Conservation (phyloP, 2,329 filamentous ascomycete species). For the Neurospora sp. region DNA sequence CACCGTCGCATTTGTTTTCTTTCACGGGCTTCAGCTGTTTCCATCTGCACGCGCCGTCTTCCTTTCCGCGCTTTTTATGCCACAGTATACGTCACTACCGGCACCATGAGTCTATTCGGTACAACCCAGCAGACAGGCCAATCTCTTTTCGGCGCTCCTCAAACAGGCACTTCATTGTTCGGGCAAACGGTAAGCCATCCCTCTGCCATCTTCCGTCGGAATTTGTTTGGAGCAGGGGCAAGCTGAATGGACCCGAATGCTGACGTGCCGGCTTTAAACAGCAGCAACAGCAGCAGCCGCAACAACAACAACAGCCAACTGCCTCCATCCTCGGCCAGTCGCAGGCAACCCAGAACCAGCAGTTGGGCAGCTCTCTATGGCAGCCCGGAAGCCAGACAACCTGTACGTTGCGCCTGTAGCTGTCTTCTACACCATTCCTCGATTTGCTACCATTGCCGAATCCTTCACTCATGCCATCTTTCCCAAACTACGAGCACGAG, state of each 20-base stretch:
- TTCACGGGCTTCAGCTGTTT: not conserved
- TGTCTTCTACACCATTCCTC: not conserved
- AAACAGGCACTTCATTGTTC: not conserved
- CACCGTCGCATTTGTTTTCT: not conserved
- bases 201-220: not conserved
- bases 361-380: constrained; percentile 42
- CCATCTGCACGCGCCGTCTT: not conserved
- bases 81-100: not conserved
- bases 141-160: not conserved
- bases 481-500: not conserved
- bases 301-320: constrained; percentile 22
- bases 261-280: constrained; percentile 11
- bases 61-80: not conserved
- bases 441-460: not conserved
- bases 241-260: not conserved
- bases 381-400: constrained; percentile 41
- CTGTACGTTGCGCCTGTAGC: constrained; percentile 27
- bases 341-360: constrained; percentile 19
- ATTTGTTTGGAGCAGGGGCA: not conserved
- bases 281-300: constrained; percentile 27
- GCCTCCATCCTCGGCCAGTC: constrained; percentile 23
- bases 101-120: not conserved
- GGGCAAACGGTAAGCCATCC: not conserved
- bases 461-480: not conserved
- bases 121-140: not conserved